Percentiles rank a stretch among this genome's conserved stretches.
Evolutionary conservation across 805 yeast species (phyloP).

Genomic region (Saturnispora hagleri): DNA sequence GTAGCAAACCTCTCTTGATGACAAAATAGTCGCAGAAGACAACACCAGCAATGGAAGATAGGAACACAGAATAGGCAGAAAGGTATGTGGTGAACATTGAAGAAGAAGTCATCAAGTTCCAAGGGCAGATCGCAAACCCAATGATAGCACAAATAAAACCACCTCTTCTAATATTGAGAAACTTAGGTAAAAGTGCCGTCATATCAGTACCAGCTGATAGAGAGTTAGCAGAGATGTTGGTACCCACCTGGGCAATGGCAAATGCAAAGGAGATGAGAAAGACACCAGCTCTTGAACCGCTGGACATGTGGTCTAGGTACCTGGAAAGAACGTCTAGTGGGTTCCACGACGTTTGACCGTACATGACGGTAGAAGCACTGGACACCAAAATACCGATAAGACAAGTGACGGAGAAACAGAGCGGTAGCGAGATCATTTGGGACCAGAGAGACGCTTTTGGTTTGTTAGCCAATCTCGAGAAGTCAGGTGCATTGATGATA

Average conservation of each 20-base stretch:
- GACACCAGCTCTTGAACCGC: constrained; percentile 71
- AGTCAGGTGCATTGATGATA: constrained; percentile 83
- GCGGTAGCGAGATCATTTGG: constrained; percentile 59
- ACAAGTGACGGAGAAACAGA: constrained; percentile 72
- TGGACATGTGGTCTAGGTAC: constrained; percentile 44
- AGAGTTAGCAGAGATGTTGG: constrained; percentile 66
- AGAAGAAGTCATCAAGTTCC: constrained; percentile 66
- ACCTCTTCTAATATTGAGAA: constrained; percentile 69
- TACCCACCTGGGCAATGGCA: constrained; percentile 69
- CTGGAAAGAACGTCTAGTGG: constrained; percentile 68
- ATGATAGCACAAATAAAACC: constrained; percentile 66
- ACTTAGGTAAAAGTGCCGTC: constrained; percentile 56
- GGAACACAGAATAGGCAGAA: constrained; percentile 73
- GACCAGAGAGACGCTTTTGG: constrained; percentile 43
- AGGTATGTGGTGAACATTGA: constrained; percentile 71
- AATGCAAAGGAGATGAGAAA: constrained; percentile 65
- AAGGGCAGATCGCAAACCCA: constrained; percentile 69
- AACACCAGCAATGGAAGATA: constrained; percentile 77
- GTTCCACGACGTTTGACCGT: constrained; percentile 69
- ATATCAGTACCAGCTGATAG: constrained; percentile 67
- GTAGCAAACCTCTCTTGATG: constrained; percentile 64
- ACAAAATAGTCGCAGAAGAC: constrained; percentile 58
- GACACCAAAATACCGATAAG: constrained; percentile 79
- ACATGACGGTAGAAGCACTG: constrained; percentile 62
- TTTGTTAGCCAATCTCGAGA: constrained; percentile 69